Conservation (phyloP, 805 yeast genomes). For the Metschnikowia gruessii region DNA sequence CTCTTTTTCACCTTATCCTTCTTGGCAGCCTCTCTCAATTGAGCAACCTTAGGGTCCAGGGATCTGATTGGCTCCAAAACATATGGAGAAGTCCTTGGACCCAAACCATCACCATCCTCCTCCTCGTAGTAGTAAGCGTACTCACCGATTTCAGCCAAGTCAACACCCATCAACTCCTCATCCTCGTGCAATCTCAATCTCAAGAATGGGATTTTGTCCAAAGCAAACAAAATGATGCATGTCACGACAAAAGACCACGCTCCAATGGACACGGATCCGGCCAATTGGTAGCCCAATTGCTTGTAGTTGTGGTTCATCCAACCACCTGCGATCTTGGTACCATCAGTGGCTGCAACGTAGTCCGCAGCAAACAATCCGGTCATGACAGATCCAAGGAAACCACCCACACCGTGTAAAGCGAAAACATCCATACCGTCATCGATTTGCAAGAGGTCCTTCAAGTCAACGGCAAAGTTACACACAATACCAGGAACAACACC, state of each 20-base stretch:
- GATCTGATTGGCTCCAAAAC: constrained; percentile 81
- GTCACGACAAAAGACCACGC: constrained; percentile 77
- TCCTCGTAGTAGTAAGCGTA: constrained; percentile 64
- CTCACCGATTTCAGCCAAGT: constrained; percentile 88
- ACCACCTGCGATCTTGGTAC: constrained; percentile 68
- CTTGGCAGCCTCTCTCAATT: constrained; percentile 28
- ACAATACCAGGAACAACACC: constrained; percentile 35
- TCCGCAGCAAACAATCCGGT: constrained; percentile 94
- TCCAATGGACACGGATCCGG: constrained; percentile 68
- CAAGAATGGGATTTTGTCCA: constrained; percentile 78
- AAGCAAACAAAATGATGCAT: constrained; percentile 56
- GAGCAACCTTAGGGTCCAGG: constrained; percentile 38
- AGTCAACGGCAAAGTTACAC: constrained; percentile 83
- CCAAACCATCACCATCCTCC: constrained; percentile 40
- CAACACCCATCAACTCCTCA: constrained; percentile 86
- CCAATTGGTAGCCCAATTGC: constrained; percentile 87
- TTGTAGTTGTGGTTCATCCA: constrained; percentile 81
- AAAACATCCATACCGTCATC: constrained; percentile 97
- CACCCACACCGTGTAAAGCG: constrained; percentile 93
- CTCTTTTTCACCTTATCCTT: constrained; percentile 14
- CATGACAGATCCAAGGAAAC: constrained; percentile 73
- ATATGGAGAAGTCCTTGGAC: constrained; percentile 38
- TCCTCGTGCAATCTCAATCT: constrained; percentile 81
- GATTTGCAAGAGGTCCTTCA: constrained; percentile 66
- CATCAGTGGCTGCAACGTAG: constrained; percentile 83